Evolutionary conservation across 495 filamentous ascomycete species (phyloP).

Genomic region (Bombardia bombarda): DNA sequence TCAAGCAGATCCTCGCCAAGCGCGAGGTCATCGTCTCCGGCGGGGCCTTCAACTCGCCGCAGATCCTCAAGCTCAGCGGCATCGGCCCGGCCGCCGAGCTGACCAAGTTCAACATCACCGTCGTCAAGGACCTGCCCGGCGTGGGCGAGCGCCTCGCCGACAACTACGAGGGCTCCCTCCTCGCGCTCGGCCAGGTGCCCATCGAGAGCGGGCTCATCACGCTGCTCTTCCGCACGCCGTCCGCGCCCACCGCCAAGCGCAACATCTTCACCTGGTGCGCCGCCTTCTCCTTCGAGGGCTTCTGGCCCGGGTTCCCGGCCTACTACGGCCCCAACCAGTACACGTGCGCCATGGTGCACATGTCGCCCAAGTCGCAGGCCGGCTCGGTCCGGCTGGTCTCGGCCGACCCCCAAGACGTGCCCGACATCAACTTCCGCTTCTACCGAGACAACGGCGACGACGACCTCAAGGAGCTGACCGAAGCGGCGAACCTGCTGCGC

Average conservation of each 20-base stretch:
- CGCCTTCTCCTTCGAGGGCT: constrained; percentile 38
- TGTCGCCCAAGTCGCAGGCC: constrained; percentile 41
- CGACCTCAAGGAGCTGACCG: constrained; percentile 41
- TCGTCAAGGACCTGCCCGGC: constrained; percentile 44
- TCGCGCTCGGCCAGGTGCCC: constrained; percentile 22
- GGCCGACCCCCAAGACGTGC: constrained; percentile 44
- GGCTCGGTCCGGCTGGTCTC: constrained; percentile 43
- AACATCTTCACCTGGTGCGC: constrained; percentile 42
- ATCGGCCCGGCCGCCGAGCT: constrained; percentile 35
- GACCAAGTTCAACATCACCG: constrained; percentile 34
- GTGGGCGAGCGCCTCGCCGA: constrained; percentile 54
- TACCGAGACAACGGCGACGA: constrained; percentile 35
- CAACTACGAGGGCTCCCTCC: constrained; percentile 41
- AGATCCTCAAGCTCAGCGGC: constrained; percentile 48
- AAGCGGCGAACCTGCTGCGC: constrained; percentile 42
- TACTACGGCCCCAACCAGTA: constrained; percentile 33
- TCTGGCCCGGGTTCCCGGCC: constrained; percentile 39
- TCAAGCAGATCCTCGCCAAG: constrained; percentile 24
- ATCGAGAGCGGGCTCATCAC: constrained; percentile 26
- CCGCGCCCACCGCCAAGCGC: constrained; percentile 30
- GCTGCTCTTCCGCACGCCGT: constrained; percentile 32
- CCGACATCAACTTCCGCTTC: constrained; percentile 50
- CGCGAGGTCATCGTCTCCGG: constrained; percentile 51
- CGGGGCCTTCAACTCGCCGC: constrained; percentile 48
- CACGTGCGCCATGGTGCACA: constrained; percentile 39